Base-by-base conservation (phyloP, 805 yeast species). In the Wickerhamomyces sydowiorum region DNA sequence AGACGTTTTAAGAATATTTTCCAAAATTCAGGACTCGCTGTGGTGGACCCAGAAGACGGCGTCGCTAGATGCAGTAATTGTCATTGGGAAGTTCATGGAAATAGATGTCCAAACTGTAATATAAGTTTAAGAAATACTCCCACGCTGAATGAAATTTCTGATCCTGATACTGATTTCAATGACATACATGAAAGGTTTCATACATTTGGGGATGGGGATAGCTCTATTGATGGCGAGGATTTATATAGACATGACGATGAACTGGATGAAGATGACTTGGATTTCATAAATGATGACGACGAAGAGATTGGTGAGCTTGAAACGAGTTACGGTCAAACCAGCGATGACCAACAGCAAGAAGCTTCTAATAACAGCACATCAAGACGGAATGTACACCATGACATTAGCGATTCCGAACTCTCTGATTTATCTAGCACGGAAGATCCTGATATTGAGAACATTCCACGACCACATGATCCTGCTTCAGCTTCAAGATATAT, bases 31-130 rank as follows among this genome's bases (percentile, higher is more conserved):
- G 75, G 78, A 3, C 59, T 69, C 14, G 79, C 82, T 0, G 59
- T 78, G 3, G 65, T 80, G 1, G 89, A 82, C 52, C 66, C 65
- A 23, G 76, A 76, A 23, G 91, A 85, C 52, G 89, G 89, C 2
- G 86, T 84, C 9, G 76, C 84, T 0, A 62, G 91, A 41, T 85
- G 93, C 54, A 76, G 84, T 7, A 73, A 76, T 43, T 85, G 93
- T 57, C 88, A 80, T 53, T 85, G 91, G 91, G 91, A 85, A 52
- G 78, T 83, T 1, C 76, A 76, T 46, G 88, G 86, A 0, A 62
- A 71, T 4, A 66, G 61, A n/a, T 85, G 93, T 53, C 69, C 76
- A 6, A 83, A 84, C 52, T 85, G 93, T 59, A 82, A 83, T 5
- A 63, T 76, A 43, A 57, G 77, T 25, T 71, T 82, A 19, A 54